Base-by-base conservation (phyloP, 2,329 filamentous ascomycete species). In the Sphaerulina musiva region DNA sequence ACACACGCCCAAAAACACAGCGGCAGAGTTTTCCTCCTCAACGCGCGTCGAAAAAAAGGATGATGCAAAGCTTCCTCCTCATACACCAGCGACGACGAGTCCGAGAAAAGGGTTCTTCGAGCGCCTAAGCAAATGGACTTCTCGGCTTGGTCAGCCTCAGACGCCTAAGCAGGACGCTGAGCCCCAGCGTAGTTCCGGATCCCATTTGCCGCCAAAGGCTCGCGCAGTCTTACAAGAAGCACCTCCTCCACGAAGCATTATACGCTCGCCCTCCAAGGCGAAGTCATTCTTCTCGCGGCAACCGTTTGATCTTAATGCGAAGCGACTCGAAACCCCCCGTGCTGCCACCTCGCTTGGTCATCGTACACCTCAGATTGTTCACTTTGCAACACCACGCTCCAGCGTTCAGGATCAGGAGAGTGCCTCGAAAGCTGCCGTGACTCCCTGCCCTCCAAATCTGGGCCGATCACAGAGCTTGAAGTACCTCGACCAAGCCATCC, bases 91-190 rank as follows among this genome's bases (percentile, higher is more conserved):
- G 26, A 32, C 47, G 46, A 73, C 69, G 60, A 74, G 70, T 49
- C 72, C 72, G 0, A 73, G 68, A 61, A 74, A 71, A 64, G 69
- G 69, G 51, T 57, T 74, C 26, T 68, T 74, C 47, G 69, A 70
- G 10, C 56, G 56, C 14, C 38, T 58, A 20, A 49, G 34, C 26
- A 39, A 46, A 50, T 56, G 56, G 53, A 50, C 41, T 11, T 47
- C n/a, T 32, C 54, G 46, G 14, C 53, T 40, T 20, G 31, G 43
- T 32, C 45, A 60, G n/a, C 14, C 54, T 51, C 40, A 51, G 40
- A 31, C 49, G 40, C 32, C 32, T 7, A 51, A 45, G 32, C 48
- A 44, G 17, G 36, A 51, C 29, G 14, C 47, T 32, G 31, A 61
- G 12, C 23, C 43, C 42, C 49, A 43, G 31, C 38, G 42, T 31